Evolutionary conservation across 2,329 filamentous ascomycete genomes (phyloP), one percentile per base, ranked within the genome.

Genomic region (Colletotrichum trifolii): DNA sequence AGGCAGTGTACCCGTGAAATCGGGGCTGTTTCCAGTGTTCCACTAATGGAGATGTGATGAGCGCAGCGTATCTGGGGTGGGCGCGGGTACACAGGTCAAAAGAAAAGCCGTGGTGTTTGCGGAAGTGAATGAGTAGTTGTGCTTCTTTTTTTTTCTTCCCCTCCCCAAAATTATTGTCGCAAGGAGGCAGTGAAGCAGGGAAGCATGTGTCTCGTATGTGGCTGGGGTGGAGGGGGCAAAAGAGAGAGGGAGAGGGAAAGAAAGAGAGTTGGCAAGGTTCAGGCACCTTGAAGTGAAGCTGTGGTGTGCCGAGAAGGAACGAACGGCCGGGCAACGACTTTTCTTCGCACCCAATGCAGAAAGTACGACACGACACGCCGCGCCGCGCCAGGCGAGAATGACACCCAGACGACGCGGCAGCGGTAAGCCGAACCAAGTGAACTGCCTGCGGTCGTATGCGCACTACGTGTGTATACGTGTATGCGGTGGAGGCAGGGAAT

Each of bases 161-260:
- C 34, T 15, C 47, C 17, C 15, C n/a, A 10, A 17, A 11, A 15
- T 46, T 52, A 9, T 46, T 67, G 68, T 69, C 60, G 60, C 64
- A 69, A 56, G 59, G 64, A 67, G 55, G 53, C 67, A 56, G 56
- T 53, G 68, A 71, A 72, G 71, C 69, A 72, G 73, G 71, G 72
- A 71, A 66, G 68, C 66, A 66, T 46, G 66, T 67, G 66, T 66
- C 65, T 67, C 67, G 69, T 60, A 62, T 61, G 71, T 72, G 71
- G 70, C 66, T 72, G 69, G 73, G 68, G 62, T 64, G 42, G 49
- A 17, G 33, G 15, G 47, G 25, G 25, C 4, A 25, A 25, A 25
- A 25, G 25, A 25, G 25, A 25, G 25, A 4, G 25, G 25, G 25
- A 25, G 4, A 25, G 25, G 25, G 25, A 25, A 25, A 25, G 25